Evolutionary conservation across 2,329 filamentous ascomycete genomes (phyloP).

Genomic region (Colletotrichum sp.): DNA sequence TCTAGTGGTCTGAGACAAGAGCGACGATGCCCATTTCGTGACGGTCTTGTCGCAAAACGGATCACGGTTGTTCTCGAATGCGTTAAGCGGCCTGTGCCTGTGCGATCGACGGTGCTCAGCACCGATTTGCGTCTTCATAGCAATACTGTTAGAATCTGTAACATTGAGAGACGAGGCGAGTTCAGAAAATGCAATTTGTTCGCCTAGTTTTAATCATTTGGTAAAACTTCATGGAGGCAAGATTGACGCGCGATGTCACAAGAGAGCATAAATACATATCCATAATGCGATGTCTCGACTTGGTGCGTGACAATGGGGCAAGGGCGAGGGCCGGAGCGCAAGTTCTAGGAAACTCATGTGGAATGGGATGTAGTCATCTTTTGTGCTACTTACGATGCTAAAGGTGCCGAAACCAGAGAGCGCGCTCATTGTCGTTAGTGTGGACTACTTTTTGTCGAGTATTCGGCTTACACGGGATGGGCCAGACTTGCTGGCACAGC

Average conservation of each 20-base stretch:
- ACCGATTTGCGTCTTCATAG: too few species aligned
- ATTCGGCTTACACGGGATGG: background rate
- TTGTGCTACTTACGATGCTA: background rate
- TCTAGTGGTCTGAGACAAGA: too few species aligned
- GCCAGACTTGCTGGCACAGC: background rate
- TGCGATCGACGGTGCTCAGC: too few species aligned
- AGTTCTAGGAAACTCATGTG: background rate
- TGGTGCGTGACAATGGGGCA: background rate
- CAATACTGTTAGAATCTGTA: rapidly evolving
- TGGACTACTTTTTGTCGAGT: background rate
- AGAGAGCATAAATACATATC: too few species aligned
- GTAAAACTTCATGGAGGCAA: rapidly evolving
- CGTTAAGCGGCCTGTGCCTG: too few species aligned
- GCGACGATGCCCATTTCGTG: too few species aligned
- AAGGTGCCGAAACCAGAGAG: background rate
- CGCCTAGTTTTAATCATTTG: rapidly evolving
- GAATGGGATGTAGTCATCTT: background rate
- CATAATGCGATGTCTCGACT: background rate
- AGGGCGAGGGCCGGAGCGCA: rapidly evolving
- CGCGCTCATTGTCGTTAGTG: background rate
- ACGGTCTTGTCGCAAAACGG: too few species aligned
- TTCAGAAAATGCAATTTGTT: rapidly evolving
- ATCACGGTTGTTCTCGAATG: too few species aligned
- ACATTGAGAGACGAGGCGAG: too few species aligned
- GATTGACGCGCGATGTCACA: too few species aligned